Evolutionary conservation across 108 stramenopile genomes (phyloP), one percentile per base, ranked within the genome.

Genomic region (Thalassiosira profunda): DNA sequence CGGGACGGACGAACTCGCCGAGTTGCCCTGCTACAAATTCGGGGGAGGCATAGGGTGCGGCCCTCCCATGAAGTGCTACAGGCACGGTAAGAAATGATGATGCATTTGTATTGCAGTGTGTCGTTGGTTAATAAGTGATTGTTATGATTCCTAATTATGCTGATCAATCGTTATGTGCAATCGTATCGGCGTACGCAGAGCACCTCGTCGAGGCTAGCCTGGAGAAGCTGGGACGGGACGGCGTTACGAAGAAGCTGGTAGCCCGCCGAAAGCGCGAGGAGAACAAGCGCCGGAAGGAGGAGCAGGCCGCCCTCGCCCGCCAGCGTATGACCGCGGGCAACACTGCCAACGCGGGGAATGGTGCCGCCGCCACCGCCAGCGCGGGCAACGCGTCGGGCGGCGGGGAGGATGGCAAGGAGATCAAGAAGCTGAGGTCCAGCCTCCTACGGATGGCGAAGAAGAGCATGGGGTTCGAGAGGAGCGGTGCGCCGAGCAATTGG

Each of bases 231-330:
- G 47, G 47, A 3, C 11, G 0, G 21, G 20, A 0, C 14, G 47
- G 47, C 30, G 47, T 49, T 6, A 29, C 15, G 20, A 49, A 23
- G 47, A 49, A 49, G 14, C 14, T 49, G 58, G 14, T 18, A 8
- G 38, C 58, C 9, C 30, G 18, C 3, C 23, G 28, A 18, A 59
- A 59, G 11, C 38, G 58, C 35, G 38, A 59, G 40, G 20, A 21
- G 58, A 59, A 59, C 18, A 59, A 59, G 14, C 58, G 58, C 0
- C 2, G 38, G 35, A 59, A 20, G 38, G 58, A 59, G 42, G 37
- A 59, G 8, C 5, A 59, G 24, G 58, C 58, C n/a, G 38, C 38
- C 28, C 24, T 20, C 20, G 58, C 38, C 2, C 58, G 38, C 15
- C 25, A 59, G 58, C 30, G 7, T 41, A 21, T 59, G 58, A 42